A percentile compares a stretch with the other conserved stretches of the same genome.
These are phyloP conservation scores for Cyberlindnera euphorbiae DNA, from an alignment of 805 yeast species.

Conservation along the genomic window DNA sequence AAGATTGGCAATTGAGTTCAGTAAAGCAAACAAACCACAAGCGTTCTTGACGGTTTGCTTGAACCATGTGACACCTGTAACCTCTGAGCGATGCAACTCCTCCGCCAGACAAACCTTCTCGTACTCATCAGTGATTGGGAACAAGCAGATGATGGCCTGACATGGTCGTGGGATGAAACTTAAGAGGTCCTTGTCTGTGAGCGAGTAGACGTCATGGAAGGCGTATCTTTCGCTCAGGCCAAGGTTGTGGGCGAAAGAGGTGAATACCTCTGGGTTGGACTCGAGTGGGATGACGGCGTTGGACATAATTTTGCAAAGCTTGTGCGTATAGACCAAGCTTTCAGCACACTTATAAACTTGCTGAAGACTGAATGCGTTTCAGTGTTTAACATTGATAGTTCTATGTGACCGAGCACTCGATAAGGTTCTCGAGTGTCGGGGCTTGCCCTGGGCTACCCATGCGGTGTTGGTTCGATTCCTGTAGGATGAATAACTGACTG, in stretches of 20 bases:
- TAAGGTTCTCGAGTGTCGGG: too few relatives aligned
- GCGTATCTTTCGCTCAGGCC: constrained; percentile 59
- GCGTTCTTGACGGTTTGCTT: constrained; percentile 83
- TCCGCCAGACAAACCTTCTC: constrained; percentile 44
- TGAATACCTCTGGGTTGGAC: constrained; percentile 83
- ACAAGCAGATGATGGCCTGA: constrained; percentile 68
- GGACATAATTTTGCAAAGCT: not conserved
- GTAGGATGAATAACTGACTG: too few relatives aligned
- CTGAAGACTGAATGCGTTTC: too few relatives aligned
- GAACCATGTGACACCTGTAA: constrained; percentile 56
- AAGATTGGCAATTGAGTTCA: constrained; percentile 54
- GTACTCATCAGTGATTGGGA: constrained; percentile 67
- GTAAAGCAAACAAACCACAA: constrained; percentile 86
- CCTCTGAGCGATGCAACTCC: constrained; percentile 28
- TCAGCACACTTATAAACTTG: too few relatives aligned
- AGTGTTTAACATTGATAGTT: too few relatives aligned
- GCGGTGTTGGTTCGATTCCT: too few relatives aligned
- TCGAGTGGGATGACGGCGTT: constrained; percentile 76
- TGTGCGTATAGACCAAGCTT: too few relatives aligned
- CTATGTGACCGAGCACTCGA: too few relatives aligned
- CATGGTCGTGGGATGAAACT: constrained; percentile 80
- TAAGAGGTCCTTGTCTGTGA: constrained; percentile 78
- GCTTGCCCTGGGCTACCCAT: too few relatives aligned
- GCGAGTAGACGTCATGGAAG: constrained; percentile 79
- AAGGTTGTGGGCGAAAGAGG: constrained; percentile 56